Evolutionary conservation across 352 stramenopile genomes (phyloP).

Genomic region (Phytophthora brassicae): DNA sequence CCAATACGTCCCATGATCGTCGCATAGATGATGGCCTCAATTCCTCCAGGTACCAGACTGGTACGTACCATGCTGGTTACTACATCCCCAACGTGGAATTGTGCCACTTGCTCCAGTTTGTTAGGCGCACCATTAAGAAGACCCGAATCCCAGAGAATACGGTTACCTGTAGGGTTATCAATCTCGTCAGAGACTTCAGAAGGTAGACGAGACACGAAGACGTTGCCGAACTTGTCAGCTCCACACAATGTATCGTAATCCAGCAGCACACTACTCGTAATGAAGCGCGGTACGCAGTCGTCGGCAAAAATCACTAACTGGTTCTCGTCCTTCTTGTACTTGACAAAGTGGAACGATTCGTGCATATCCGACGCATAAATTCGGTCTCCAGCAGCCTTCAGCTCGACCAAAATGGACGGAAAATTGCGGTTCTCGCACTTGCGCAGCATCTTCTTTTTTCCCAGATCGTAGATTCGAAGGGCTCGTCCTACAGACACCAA

Average conservation of each 20-base stretch:
- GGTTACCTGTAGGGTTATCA: slow-evolving; percentile 95
- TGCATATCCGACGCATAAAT: slow-evolving; percentile 97
- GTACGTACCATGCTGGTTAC: slow-evolving; percentile 97
- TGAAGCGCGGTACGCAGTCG: slow-evolving; percentile 89
- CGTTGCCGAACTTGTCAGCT: slow-evolving; percentile 99
- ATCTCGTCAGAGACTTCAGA: slow-evolving; percentile 93
- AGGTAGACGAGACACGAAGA: slow-evolving; percentile 96
- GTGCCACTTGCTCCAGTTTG: slow-evolving; percentile 95
- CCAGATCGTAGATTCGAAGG: slow-evolving; percentile 98
- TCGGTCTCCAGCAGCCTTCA: slow-evolving; percentile 94
- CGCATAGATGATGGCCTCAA: slow-evolving; percentile 97
- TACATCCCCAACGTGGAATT: slow-evolving; percentile 98
- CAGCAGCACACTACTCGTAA: slow-evolving; percentile 87
- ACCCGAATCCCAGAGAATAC: slow-evolving; percentile 96
- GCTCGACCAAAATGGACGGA: slow-evolving; percentile 90
- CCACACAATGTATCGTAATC: slow-evolving; percentile 99
- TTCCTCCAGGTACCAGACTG: slow-evolving; percentile 94
- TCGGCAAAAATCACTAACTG: slow-evolving; percentile 96
- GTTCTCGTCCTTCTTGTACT: slow-evolving; percentile 97
- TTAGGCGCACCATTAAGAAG: slow-evolving; percentile 93
- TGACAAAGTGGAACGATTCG: slow-evolving; percentile 96
- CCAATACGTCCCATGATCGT: slow-evolving; percentile 97
- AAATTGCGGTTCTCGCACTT: slow-evolving; percentile 98
- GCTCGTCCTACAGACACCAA: slow-evolving; percentile 96
- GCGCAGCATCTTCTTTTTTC: slow-evolving; percentile 98